Conservation (phyloP, 352 stramenopile genomes). For the Pythium aristosporum region DNA sequence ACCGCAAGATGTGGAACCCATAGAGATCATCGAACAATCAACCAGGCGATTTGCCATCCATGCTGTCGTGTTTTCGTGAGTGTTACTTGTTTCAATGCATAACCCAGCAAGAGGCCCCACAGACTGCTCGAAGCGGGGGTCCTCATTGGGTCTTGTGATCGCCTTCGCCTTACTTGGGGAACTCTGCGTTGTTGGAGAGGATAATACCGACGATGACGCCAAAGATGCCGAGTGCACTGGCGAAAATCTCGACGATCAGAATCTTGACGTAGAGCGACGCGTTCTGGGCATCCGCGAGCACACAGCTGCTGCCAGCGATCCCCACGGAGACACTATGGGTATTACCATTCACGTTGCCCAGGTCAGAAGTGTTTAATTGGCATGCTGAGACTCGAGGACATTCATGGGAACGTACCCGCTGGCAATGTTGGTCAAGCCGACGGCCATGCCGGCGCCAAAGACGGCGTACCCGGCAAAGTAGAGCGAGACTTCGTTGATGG, state of each 20-base stretch:
- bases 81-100: slow-evolving; percentile 9
- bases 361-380: too few relatives aligned
- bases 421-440: slow-evolving; percentile 98
- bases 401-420: slow-evolving; percentile 61
- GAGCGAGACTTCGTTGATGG: slow-evolving; percentile 70
- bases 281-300: slow-evolving; percentile 98
- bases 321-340: slow-evolving; percentile 92
- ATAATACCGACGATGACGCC: slow-evolving; percentile 99
- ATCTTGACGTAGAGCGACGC: slow-evolving; percentile 99
- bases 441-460: slow-evolving; percentile 96
- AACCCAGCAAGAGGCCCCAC: neutral
- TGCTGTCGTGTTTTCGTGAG: neutral
- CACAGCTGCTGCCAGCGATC: slow-evolving; percentile 97
- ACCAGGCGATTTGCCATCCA: neutral
- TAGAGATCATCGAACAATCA: neutral
- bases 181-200: slow-evolving; percentile 96
- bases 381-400: too few relatives aligned
- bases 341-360: too few relatives aligned
- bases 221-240: slow-evolving; percentile 98
- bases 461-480: slow-evolving; percentile 98
- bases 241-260: slow-evolving; percentile 99
- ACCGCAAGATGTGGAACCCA: slow-evolving; percentile 80
- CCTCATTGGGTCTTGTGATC: neutral
- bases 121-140: too few relatives aligned
- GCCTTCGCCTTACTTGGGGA: slow-evolving; percentile 69